Base-by-base conservation (phyloP, 2,329 filamentous ascomycete species). In the Alternaria brassicae region DNA sequence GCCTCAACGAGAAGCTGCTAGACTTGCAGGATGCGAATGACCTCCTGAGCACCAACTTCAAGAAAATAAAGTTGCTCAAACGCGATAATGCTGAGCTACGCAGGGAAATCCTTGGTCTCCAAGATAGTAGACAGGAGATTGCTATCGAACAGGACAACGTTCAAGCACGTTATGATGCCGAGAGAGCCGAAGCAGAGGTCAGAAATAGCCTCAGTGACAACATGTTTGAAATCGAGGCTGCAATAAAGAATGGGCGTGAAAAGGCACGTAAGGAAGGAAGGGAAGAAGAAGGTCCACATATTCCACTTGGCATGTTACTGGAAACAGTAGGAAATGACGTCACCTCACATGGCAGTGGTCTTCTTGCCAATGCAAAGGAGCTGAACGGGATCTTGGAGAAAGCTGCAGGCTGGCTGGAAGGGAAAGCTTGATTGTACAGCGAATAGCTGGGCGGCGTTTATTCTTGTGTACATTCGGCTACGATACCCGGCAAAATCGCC, bases 21-120 rank as follows among this genome's bases (percentile, higher is more conserved):
- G 80, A 83, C 41, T 72, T 86, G 27, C 84, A 83, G 58, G 82
- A 83, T 62, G 79, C 83, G 21, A 78, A 85, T 3, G 82, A 85
- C 58, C 81, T 82, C 53, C 80, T 84, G 44, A 81, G 79, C 56
- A 73, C 78, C 2, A 77, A 84, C 23, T 78, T 79, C 25, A 75
- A 79, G 49, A 80, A 82, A 56, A 66, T 83, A 44, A 81, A 79
- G 56, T 76, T 67, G 70, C 62, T 79, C 78, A 61, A 81, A 78
- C 70, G 80, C 74, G 61, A 80, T 78, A 67, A 81, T 80, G 72
- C 74, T 73, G 61, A 79, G 32, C 62, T 84, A 51, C 79, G 84
- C 27, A 79, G 76, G 40, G 79, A 82, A 34, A 78, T 85, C 48
- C 74, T 85, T 32, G 76, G 76, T 19, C 62, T 85, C n/a, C 80